These are phyloP conservation scores for Lycium barbarum DNA, from an alignment of 257 asterid genomes.

Conservation along the genomic window DNA sequence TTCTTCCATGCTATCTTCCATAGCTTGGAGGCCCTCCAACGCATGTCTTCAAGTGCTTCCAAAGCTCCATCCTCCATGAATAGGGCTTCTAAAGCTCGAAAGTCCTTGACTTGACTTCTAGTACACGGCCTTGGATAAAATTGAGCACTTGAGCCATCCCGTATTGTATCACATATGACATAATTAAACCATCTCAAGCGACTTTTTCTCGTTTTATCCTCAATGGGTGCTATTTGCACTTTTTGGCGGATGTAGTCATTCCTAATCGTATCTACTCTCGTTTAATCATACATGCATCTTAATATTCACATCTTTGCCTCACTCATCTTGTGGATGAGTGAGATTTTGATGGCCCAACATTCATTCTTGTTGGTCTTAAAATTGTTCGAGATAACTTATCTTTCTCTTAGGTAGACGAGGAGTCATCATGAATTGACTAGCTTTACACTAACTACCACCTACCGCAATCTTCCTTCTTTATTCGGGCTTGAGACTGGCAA, in stretches of 20 bases:
- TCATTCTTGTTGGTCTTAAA: not conserved
- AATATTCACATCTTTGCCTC: not conserved
- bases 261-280: not conserved
- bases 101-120: too few relatives aligned
- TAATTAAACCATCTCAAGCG: not conserved
- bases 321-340: not conserved
- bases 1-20: too few relatives aligned
- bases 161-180: not conserved
- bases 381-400: not conserved
- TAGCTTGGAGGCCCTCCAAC: too few relatives aligned
- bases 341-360: slow-evolving; percentile 13
- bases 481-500: not conserved
- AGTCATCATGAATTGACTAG: not conserved
- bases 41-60: too few relatives aligned
- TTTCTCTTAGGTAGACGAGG: slow-evolving; percentile 6
- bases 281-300: not conserved
- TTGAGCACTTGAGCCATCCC: too few relatives aligned
- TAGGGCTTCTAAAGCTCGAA: too few relatives aligned
- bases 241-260: slow-evolving; percentile 9
- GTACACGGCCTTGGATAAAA: too few relatives aligned
- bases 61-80: too few relatives aligned
- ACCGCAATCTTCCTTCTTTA: not conserved
- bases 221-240: not conserved
- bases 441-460: not conserved
- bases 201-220: slow-evolving; percentile 4